Percentiles rank a stretch among this genome's conserved stretches.
Evolutionary conservation across 371 early-diverging fungal species (phyloP).

Genomic region (Mortierella sp.): DNA sequence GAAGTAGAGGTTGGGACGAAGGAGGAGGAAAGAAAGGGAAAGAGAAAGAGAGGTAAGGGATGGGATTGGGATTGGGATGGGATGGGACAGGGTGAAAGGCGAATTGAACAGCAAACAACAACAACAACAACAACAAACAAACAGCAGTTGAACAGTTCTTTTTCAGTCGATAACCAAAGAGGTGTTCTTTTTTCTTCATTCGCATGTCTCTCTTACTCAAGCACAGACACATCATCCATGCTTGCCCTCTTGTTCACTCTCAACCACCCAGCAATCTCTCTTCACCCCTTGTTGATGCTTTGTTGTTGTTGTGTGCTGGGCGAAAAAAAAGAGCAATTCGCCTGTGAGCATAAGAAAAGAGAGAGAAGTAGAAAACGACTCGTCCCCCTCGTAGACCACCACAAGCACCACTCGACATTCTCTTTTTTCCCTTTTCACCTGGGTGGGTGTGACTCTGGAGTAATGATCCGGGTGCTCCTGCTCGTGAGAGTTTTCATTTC

Average conservation of each 20-base stretch:
- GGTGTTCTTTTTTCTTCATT: not conserved
- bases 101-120: not conserved
- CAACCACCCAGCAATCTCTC: not conserved
- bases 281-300: not conserved
- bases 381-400: not conserved
- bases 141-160: too few species aligned
- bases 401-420: not conserved
- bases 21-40: not conserved
- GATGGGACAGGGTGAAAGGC: not conserved
- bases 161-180: not conserved
- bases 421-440: not conserved
- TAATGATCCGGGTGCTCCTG: not conserved
- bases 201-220: not conserved
- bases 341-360: not conserved
- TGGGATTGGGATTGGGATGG: too few species aligned
- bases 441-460: not conserved
- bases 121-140: not conserved
- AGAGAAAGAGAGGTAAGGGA: not conserved
- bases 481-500: slow-evolving; percentile 7
- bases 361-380: not conserved
- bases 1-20: not conserved
- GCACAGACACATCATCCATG: not conserved
- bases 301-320: slow-evolving; percentile 3
- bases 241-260: not conserved
- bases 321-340: not conserved